Evolutionary conservation across 2,329 filamentous ascomycete genomes (phyloP).

Genomic region (Penicillium sp.): DNA sequence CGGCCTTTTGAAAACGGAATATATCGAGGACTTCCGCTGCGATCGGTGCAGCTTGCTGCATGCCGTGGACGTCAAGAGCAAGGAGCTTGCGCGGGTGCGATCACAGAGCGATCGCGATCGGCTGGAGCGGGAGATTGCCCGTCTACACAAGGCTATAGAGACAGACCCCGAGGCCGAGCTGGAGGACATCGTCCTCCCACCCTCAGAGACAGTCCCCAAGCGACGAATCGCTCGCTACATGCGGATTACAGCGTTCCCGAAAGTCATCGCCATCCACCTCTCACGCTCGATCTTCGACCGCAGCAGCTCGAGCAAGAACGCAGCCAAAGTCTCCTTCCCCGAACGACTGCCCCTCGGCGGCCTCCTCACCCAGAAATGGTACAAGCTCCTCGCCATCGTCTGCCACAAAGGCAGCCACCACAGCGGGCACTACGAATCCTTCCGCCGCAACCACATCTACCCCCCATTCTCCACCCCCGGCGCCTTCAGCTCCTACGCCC

Average conservation of each 20-base stretch:
- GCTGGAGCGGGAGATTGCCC: conserved; percentile 62
- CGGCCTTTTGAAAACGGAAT: conserved; percentile 88
- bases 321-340: conserved; percentile 89
- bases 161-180: conserved; percentile 78
- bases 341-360: conserved; percentile 83
- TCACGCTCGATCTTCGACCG: conserved; percentile 89
- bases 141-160: conserved; percentile 70
- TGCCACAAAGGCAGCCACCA: conserved; percentile 95
- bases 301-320: conserved; percentile 83
- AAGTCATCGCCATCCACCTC: conserved; percentile 86
- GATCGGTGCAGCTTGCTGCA: conserved; percentile 88
- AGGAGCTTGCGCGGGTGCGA: conserved; percentile 59
- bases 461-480: conserved; percentile 81
- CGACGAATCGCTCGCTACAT: conserved; percentile 85
- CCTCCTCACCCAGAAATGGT: conserved; percentile 74
- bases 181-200: conserved; percentile 72
- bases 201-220: conserved; percentile 73
- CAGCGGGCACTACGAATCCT: conserved; percentile 96
- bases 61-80: conserved; percentile 66
- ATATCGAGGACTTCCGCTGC: conserved; percentile 96
- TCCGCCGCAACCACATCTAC: conserved; percentile 79
- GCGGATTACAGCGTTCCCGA: conserved; percentile 83
- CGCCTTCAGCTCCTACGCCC: conserved; percentile 72
- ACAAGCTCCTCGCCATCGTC: conserved; percentile 82
- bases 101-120: conserved; percentile 55